Evolutionary conservation across 2,329 filamentous ascomycete genomes (phyloP).

Genomic region (Macrophomina phaseolina): DNA sequence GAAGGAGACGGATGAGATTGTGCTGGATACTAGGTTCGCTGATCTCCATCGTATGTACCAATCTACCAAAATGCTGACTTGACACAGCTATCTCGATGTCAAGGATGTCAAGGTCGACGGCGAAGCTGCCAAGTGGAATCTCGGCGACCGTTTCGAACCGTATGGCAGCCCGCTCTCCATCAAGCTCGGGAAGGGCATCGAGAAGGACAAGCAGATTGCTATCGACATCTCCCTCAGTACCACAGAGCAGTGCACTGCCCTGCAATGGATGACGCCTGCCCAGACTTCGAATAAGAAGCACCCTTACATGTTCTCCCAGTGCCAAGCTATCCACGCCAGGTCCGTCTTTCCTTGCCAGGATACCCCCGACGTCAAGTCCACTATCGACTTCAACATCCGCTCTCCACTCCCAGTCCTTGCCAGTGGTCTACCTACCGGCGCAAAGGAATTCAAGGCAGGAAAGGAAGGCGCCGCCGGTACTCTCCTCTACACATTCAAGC

Average conservation of each 20-base stretch:
- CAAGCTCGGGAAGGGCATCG: conserved; percentile 53
- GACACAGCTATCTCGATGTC: conserved; percentile 70
- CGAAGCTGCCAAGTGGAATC: conserved; percentile 68
- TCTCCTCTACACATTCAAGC: conserved; percentile 81
- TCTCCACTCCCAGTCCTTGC: conserved; percentile 90
- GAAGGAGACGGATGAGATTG: conserved; percentile 69
- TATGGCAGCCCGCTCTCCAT: conserved; percentile 76
- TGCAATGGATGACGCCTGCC: conserved; percentile 92
- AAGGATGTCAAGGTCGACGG: conserved; percentile 73
- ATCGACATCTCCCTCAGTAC: conserved; percentile 74
- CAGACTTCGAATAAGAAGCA: conserved; percentile 96
- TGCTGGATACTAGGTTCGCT: conserved; percentile 77
- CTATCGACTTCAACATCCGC: conserved; percentile 84
- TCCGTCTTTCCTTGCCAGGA: conserved; percentile 97
- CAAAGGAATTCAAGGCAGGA: conserved; percentile 57
- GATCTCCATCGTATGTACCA: not conserved
- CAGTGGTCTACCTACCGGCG: conserved; percentile 72
- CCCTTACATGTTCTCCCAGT: conserved; percentile 98
- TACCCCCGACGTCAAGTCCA: conserved; percentile 96
- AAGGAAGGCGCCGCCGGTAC: conserved; percentile 60
- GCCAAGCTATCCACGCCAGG: conserved; percentile 92
- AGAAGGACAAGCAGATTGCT: conserved; percentile 54
- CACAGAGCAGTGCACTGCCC: conserved; percentile 84
- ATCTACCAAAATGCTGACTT: not conserved
- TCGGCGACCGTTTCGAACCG: conserved; percentile 73